These are phyloP conservation scores for Cucurbita moschata DNA, from an alignment of 306 rosid species.

Conservation along the genomic window DNA sequence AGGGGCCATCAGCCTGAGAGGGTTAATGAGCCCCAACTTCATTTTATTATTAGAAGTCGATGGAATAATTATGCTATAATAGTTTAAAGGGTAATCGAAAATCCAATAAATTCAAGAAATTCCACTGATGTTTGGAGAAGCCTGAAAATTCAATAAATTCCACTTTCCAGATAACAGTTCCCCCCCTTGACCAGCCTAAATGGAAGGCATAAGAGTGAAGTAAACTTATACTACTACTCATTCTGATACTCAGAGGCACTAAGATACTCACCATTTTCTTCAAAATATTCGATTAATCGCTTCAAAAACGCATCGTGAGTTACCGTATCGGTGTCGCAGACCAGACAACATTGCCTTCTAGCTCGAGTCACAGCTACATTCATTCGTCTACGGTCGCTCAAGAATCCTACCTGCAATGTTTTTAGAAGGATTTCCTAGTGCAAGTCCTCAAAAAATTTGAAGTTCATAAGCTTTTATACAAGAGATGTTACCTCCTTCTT, in stretches of 20 bases:
- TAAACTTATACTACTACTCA: constrained; percentile 25
- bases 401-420: constrained; percentile 76
- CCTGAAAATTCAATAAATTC: background rate
- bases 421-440: background rate
- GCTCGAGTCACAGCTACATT: constrained; percentile 97
- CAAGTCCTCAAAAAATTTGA: background rate
- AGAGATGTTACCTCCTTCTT: constrained; percentile 54
- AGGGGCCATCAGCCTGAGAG: no score
- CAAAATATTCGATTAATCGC: constrained; percentile 83
- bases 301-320: constrained; percentile 60
- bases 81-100: no score
- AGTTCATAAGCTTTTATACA: background rate
- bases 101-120: no score
- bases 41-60: background rate
- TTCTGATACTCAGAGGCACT: constrained; percentile 82
- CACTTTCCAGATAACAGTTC: background rate
- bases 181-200: background rate
- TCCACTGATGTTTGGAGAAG: background rate
- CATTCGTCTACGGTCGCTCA: constrained; percentile 92
- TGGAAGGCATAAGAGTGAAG: background rate
- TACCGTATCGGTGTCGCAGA: constrained; percentile 84
- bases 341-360: constrained; percentile 85
- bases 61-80: background rate
- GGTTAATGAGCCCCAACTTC: no score
- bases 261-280: constrained; percentile 74